phyloP scores from a whole-genome alignment of 2,329 filamentous ascomycete genomes.

The Trichoderma oligosporum region DNA sequence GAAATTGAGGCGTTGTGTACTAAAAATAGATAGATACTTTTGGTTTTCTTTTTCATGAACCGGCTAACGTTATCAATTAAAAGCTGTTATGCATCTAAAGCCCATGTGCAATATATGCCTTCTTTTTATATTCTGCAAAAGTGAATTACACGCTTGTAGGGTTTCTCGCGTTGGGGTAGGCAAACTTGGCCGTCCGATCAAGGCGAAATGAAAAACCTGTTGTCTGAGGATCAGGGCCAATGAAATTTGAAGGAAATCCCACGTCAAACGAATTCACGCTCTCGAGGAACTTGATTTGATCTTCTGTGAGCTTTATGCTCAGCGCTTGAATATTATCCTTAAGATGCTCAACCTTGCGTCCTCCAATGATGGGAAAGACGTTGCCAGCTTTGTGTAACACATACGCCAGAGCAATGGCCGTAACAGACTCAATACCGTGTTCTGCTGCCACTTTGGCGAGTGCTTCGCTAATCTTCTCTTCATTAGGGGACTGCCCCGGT shows the following conservation, averaged over 20 bases:
- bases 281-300: slow-evolving; percentile 56
- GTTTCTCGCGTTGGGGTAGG: neutral
- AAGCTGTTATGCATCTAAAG: too few species aligned
- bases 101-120: neutral
- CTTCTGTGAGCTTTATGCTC: slow-evolving; percentile 45
- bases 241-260: slow-evolving; percentile 36
- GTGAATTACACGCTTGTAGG: slow-evolving; percentile 1
- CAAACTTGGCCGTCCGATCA: neutral
- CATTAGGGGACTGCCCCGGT: neutral
- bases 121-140: neutral
- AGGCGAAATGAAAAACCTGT: neutral
- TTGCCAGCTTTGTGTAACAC: slow-evolving; percentile 57
- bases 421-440: slow-evolving; percentile 14
- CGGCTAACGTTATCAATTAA: too few species aligned
- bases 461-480: slow-evolving; percentile 24
- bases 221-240: neutral
- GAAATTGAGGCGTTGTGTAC: too few species aligned
- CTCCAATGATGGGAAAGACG: slow-evolving; percentile 59
- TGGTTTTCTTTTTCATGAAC: too few species aligned
- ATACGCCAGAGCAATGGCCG: slow-evolving; percentile 51
- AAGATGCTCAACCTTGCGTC: slow-evolving; percentile 58
- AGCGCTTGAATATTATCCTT: slow-evolving; percentile 58
- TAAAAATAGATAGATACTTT: too few species aligned
- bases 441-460: slow-evolving; percentile 18
- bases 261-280: slow-evolving; percentile 48